Percentiles rank a stretch among this genome's conserved stretches.
Conservation (phyloP, 208 protist genomes). For the Leishmania mexicana region DNA sequence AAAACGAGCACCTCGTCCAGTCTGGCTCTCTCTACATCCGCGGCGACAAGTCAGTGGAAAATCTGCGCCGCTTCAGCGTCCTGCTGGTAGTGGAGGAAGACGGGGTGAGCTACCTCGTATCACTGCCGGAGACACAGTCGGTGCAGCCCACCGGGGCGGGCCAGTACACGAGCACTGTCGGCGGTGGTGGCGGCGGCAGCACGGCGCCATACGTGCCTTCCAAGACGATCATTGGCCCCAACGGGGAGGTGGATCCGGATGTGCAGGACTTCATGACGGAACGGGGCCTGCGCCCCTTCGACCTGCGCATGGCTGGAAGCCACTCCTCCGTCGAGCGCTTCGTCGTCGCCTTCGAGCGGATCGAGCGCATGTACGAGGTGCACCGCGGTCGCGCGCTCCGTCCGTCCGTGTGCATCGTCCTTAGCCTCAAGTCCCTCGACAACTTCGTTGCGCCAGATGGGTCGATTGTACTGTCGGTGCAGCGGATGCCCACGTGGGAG, state of each 20-base stretch:
- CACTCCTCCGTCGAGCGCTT: slow-evolving; percentile 77
- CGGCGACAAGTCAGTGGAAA: slow-evolving; percentile 72
- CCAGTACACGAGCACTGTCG: slow-evolving; percentile 22
- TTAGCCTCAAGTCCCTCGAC: slow-evolving; percentile 52
- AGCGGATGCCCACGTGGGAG: slow-evolving; percentile 71
- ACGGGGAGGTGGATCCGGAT: slow-evolving; percentile 77
- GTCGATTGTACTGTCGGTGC: slow-evolving; percentile 73
- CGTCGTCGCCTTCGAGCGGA: slow-evolving; percentile 74
- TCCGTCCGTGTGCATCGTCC: slow-evolving; percentile 65
- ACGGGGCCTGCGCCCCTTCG: slow-evolving; percentile 71
- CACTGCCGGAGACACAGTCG: slow-evolving; percentile 67
- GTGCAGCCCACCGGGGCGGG: slow-evolving; percentile 23
- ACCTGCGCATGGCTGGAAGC: slow-evolving; percentile 83
- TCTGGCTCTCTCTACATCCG: slow-evolving; percentile 72
- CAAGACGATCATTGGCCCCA: slow-evolving; percentile 66
- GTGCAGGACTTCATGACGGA: slow-evolving; percentile 80
- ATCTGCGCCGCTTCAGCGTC: slow-evolving; percentile 74
- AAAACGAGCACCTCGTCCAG: slow-evolving; percentile 67
- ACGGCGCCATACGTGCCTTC: slow-evolving; percentile 49
- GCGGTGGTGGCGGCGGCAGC: slow-evolving; percentile 32
- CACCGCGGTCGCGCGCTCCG: slow-evolving; percentile 79
- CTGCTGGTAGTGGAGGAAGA: slow-evolving; percentile 73
- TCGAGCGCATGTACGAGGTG: slow-evolving; percentile 77
- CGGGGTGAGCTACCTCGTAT: slow-evolving; percentile 72
- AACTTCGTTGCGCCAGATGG: slow-evolving; percentile 81